Base-by-base conservation (phyloP, 345 rosid species). In the Garcia nutans region DNA sequence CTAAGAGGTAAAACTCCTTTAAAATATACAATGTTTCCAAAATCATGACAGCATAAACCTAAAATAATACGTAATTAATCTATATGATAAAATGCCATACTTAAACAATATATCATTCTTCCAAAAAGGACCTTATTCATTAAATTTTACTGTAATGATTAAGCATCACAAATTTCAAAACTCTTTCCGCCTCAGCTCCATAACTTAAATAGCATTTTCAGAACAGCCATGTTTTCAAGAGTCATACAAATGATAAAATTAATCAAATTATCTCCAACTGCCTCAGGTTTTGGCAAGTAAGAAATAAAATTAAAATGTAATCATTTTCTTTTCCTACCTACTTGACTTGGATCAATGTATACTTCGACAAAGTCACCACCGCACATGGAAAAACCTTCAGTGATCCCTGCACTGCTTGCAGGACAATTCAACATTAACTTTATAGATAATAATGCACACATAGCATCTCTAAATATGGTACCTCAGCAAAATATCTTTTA, bases 351-450 rank as follows among this genome's bases (percentile, higher is more conserved):
- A 73, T 96, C 99, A 63, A 76, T 82, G 79, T 96, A 96, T 47
- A 96, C 99, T 83, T 96, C 99, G 83, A 96, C 88, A 86, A 96
- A 93, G 85, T 96, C 99, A 42, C 98, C 99, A 65, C 98, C 99
- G 55, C 99, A 96, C 97, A 96, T 96, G 49, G 99, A 93, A 84
- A 96, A 96, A 59, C 98, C 99, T 84, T 93, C 91, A 22, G 99
- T 92, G 71, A 96, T 96, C 81, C 98, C 99, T 74, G 91, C 98
- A 89, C 99, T 96, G 93, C 85, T 81, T 72, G 63, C 16, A 75
- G 71, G 63, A 56, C 70, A 65, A 68, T 74, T 44, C 72, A 73
- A 75, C 12, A 24, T 47, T 15, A 12, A 63, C 47, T 65, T 42
- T 11, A 69, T n/a, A 71, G 71, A 68, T 50, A 50, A 66, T 3